These are phyloP conservation scores for Articulospora tetracladia DNA, from an alignment of 495 filamentous ascomycete genomes.

Conservation along the genomic window DNA sequence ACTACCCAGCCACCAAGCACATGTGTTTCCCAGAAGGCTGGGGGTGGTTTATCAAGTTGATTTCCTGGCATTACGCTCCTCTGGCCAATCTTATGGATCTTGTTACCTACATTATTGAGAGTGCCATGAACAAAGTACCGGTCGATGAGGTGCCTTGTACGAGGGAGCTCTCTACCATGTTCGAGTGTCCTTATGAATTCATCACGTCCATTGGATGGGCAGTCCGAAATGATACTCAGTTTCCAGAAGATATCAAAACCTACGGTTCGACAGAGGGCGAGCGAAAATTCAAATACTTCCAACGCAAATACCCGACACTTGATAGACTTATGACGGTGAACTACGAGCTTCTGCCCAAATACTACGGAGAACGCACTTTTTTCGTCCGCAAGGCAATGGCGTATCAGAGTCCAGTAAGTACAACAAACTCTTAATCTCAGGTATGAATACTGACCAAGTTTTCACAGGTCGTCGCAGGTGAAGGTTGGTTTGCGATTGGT, in stretches of 20 bases:
- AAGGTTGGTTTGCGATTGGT: neutral
- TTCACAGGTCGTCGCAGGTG: neutral
- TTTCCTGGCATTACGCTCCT: neutral
- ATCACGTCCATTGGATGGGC: neutral
- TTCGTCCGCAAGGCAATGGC: neutral
- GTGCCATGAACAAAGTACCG: neutral
- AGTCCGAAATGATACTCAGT: neutral
- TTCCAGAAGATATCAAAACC: neutral
- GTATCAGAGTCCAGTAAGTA: neutral
- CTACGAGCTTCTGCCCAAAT: neutral
- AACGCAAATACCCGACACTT: neutral
- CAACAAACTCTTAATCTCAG: neutral
- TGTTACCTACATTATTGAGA: neutral
- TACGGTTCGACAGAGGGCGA: neutral
- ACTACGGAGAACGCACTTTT: neutral
- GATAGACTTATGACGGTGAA: neutral
- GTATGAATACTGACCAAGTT: neutral
- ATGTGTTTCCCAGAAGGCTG: conserved; percentile 1
- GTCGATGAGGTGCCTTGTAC: neutral
- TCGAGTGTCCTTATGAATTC: neutral
- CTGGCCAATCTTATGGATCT: neutral
- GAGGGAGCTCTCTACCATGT: neutral
- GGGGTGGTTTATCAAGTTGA: neutral
- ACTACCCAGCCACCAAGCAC: neutral
- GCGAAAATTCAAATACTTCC: neutral